These are phyloP conservation scores for Pittosporum tobira DNA, from an alignment of 129 eudicot genomes.

Conservation along the genomic window DNA sequence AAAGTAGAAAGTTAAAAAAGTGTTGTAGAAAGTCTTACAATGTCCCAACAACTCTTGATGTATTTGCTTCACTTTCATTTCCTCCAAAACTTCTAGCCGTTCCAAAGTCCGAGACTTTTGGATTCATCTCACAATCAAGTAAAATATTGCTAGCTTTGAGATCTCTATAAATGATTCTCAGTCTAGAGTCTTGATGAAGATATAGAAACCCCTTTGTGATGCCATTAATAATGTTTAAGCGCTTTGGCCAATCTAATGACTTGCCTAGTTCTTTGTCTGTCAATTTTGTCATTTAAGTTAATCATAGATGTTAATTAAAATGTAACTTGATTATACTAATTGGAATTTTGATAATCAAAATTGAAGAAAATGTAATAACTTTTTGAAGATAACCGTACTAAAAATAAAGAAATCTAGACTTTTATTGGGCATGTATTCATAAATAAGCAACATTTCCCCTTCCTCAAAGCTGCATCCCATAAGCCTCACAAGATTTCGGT, in stretches of 20 bases:
- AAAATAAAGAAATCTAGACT: constrained; percentile 26
- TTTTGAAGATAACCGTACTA: constrained; percentile 4
- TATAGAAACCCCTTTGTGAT: constrained; percentile 31
- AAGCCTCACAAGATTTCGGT: constrained; percentile 31
- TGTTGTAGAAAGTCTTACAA: constrained; percentile 19
- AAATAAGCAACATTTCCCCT: constrained; percentile 22
- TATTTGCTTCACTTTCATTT: constrained; percentile 17
- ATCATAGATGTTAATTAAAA: too few species aligned
- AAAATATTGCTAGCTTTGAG: constrained; percentile 23
- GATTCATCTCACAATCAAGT: constrained; percentile 27
- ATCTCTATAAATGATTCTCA: constrained; percentile 26
- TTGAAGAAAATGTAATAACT: too few species aligned
- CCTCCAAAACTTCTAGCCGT: constrained; percentile 25
- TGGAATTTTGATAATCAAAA: too few species aligned
- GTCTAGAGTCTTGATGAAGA: constrained; percentile 31
- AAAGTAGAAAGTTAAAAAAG: neutral
- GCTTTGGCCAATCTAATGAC: constrained; percentile 21
- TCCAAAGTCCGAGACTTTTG: constrained; percentile 38
- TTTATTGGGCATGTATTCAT: constrained; percentile 24
- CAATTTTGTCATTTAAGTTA: neutral
- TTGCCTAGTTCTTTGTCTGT: constrained; percentile 22
- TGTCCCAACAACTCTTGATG: constrained; percentile 32
- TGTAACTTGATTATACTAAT: too few species aligned
- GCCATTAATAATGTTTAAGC: constrained; percentile 22
- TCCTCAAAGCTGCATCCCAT: constrained; percentile 24